Base-by-base conservation (phyloP, 139 green algal species). In the Dunaliella primolecta region DNA sequence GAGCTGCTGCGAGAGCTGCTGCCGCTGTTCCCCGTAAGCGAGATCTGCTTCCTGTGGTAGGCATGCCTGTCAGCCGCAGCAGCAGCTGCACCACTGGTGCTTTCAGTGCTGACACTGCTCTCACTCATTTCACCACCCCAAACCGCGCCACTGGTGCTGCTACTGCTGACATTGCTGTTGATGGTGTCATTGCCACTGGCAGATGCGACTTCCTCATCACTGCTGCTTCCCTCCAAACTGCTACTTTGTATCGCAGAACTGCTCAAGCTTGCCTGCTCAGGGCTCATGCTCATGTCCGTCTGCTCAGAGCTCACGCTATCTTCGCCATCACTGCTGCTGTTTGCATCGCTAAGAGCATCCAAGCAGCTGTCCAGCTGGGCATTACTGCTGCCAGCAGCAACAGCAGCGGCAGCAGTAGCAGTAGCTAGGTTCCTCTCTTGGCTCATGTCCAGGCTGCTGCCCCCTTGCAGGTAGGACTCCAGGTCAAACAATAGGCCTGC, bases 401-500 rank as follows among this genome's bases (percentile, higher is more conserved):
- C n/a, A n/a, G n/a, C 46, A 64, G 20, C 20, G 72, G 72, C n/a
- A 78, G n/a, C 20, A 20, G 72, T 20, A 34, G 72, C n/a, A 78
- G 23, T 20, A 34, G 30, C 72, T 7, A 34, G 72, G 30, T 33
- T 33, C 72, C 23, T 7, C 72, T 78, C n/a, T 20, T 33, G 72
- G 72, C 72, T 23, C 72, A 64, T 64, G 46, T 64, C 46, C 46
- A 64, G 46, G 46, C 46, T 64, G 46, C 46, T 64, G 46, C 7
- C 7, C 15, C 46, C 46, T 25, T 15, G 7, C 7, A 64, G 46
- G 15, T 64, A 64, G 7, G n/a, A 56, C n/a, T 46, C 11, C 3
- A 56, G 36, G 25, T 82, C 36, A 82, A 81, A 76, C 3, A 79
- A 74, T 29, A 31, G 33, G 29, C 83, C 31, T 75, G 83, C 35